These are phyloP conservation scores for Solanum commersonii DNA, from an alignment of 257 asterid species.

Conservation along the genomic window DNA sequence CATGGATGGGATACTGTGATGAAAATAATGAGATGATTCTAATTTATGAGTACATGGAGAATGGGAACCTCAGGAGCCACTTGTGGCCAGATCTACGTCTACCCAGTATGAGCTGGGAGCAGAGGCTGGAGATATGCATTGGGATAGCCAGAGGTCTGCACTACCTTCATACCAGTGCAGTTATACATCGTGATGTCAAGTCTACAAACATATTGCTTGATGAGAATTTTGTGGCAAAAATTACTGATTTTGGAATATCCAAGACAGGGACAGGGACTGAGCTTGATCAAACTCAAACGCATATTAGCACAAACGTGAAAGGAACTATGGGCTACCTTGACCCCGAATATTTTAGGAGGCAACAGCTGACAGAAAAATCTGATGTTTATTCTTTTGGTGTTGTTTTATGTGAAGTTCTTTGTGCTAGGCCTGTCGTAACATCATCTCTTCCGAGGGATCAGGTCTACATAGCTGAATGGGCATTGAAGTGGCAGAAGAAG, in stretches of 20 bases:
- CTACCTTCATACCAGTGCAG: slow-evolving; percentile 19
- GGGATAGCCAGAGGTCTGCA: not conserved
- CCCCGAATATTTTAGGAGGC: not conserved
- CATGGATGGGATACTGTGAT: slow-evolving; percentile 33
- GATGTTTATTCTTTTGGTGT: not conserved
- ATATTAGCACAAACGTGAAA: slow-evolving; percentile 50
- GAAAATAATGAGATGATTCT: not conserved
- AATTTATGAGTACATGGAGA: not conserved
- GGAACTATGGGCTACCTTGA: not conserved
- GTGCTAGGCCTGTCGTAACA: not conserved
- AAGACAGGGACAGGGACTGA: slow-evolving; percentile 61
- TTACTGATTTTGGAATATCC: slow-evolving; percentile 15
- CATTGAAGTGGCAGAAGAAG: not conserved
- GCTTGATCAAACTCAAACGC: slow-evolving; percentile 67
- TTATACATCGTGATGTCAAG: slow-evolving; percentile 72
- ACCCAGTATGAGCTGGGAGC: slow-evolving; percentile 55
- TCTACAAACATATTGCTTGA: not conserved
- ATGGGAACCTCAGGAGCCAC: slow-evolving; percentile 14
- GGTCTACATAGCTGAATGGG: not conserved
- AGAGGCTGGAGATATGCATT: slow-evolving; percentile 69
- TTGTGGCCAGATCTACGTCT: slow-evolving; percentile 35
- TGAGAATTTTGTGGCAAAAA: slow-evolving; percentile 14
- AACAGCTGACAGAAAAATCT: not conserved
- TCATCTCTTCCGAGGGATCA: not conserved
- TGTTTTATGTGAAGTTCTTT: not conserved